Evolutionary conservation across 768 basidiomycete species (phyloP), one percentile per base, ranked within the genome.

Genomic region (Leccinum barrowsii): DNA sequence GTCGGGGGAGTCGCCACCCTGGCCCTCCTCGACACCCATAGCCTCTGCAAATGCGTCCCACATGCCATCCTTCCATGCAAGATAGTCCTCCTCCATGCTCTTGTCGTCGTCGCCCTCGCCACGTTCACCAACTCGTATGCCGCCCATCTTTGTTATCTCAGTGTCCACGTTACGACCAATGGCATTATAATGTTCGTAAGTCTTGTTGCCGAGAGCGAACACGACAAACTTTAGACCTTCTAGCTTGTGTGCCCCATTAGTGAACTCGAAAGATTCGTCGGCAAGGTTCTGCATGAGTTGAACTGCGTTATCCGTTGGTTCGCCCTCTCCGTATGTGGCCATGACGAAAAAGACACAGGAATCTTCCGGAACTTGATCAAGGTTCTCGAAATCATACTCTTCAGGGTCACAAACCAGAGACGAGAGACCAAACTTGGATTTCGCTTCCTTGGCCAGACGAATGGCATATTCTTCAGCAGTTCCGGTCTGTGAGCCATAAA

Each of bases 61-160:
- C 94, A 98, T 95, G 65, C 81, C 82, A 69, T 99, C 96, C 74
- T 98, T 99, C 96, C 96, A 99, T 67, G 92, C 94, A 12, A 99
- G 84, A 72, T 98, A 99, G 74, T 99, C 96, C 77, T 99, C 96
- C 73, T 99, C 96, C 95, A 99, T 98, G 70, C 90, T 94, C 80
- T 97, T 97, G 75, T 99, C 97, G 69, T 99, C 96, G 69, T 99
- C 97, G 62, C 96, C 96, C 74, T 98, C 95, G 10, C 96, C 96
- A 40, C 89, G 81, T 70, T 89, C 87, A 46, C 94, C 94, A 35
- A 98, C 90, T 54, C 93, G 85, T 55, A 78, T 72, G 21, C 85
- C 97, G 28, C 94, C 96, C 79, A 94, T 86, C 69, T 86, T 84
- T 5, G 82, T 73, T 58, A 99, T 76, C 28, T 83, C 74, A 2